phyloP scores from a whole-genome alignment of 768 basidiomycete genomes.

The Rhodotorula graminis region DNA sequence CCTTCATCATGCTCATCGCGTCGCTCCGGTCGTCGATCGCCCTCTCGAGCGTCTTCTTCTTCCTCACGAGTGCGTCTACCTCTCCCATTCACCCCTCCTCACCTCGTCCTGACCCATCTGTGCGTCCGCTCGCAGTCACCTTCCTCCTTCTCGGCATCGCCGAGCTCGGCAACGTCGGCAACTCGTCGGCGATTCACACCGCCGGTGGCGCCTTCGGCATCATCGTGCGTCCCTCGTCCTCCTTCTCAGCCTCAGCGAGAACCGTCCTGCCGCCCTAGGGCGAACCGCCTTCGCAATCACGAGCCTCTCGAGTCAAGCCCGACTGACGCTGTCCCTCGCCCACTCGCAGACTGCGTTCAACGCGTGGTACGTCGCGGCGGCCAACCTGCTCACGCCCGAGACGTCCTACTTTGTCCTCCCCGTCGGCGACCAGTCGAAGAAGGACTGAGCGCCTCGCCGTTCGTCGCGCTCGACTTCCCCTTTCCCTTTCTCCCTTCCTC shows the following conservation, averaged over 20 bases:
- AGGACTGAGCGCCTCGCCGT: neutral
- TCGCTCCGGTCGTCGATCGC: constrained; percentile 48
- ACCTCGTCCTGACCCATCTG: fast-evolving
- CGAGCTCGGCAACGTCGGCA: constrained; percentile 41
- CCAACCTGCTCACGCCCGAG: constrained; percentile 48
- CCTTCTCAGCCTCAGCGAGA: too few species aligned
- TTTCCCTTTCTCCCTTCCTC: too few species aligned
- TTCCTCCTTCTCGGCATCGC: constrained; percentile 36
- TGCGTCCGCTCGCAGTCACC: constrained; percentile 41
- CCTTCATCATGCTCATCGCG: constrained; percentile 44
- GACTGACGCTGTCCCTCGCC: neutral
- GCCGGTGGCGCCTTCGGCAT: constrained; percentile 49
- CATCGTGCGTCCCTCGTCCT: constrained; percentile 19
- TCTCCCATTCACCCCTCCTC: neutral
- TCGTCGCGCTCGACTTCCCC: neutral
- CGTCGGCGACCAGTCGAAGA: neutral
- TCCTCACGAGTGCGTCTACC: constrained; percentile 42
- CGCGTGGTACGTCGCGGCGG: constrained; percentile 45
- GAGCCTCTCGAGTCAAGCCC: too few species aligned
- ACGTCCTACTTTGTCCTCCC: constrained; percentile 39
- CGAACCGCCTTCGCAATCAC: neutral
- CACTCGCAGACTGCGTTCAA: neutral
- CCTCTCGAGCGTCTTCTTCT: constrained; percentile 48
- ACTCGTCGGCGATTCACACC: constrained; percentile 33
- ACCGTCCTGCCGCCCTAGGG: too few species aligned